A percentile compares a stretch with the other conserved stretches of the same genome.
Evolutionary conservation across 768 basidiomycete genomes (phyloP).

Genomic region (Trametes punicea): DNA sequence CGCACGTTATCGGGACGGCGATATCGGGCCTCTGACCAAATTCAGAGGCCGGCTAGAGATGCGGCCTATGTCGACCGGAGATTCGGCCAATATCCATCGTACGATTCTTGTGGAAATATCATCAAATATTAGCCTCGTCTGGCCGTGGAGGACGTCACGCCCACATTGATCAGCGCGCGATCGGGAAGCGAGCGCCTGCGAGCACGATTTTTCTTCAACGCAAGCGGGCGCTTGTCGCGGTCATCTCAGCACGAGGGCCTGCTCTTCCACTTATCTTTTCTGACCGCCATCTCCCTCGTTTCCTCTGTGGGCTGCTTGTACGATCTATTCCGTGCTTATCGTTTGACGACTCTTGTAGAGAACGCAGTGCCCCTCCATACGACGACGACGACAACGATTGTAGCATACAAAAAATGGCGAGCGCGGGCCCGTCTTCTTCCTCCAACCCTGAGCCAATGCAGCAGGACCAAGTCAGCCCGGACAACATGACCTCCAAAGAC

Average conservation of each 20-base stretch:
- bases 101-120: too few relatives aligned
- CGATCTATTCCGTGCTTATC: neutral
- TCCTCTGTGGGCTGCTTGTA: neutral
- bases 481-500: conserved; percentile 75
- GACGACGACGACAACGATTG: neutral
- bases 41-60: too few relatives aligned
- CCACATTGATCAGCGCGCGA: conserved; percentile 11
- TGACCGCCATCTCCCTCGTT: neutral
- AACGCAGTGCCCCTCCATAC: neutral
- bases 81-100: too few relatives aligned
- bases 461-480: conserved; percentile 19
- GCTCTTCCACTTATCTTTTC: conserved; percentile 2
- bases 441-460: conserved; percentile 23
- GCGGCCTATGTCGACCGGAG: too few relatives aligned
- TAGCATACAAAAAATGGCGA: conserved; percentile 25
- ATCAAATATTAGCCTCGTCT: too few relatives aligned
- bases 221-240: conserved; percentile 5
- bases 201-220: conserved; percentile 4
- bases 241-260: conserved; percentile 2
- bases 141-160: too few relatives aligned
- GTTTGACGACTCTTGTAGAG: neutral
- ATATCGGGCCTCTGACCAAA: too few relatives aligned
- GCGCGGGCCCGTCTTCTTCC: conserved; percentile 31
- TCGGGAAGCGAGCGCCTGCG: conserved; percentile 7
- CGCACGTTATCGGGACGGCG: too few relatives aligned